Percentiles rank a stretch among this genome's conserved stretches.
Evolutionary conservation across 441 rosid species (phyloP).

Genomic region (Erodium moschatum): DNA sequence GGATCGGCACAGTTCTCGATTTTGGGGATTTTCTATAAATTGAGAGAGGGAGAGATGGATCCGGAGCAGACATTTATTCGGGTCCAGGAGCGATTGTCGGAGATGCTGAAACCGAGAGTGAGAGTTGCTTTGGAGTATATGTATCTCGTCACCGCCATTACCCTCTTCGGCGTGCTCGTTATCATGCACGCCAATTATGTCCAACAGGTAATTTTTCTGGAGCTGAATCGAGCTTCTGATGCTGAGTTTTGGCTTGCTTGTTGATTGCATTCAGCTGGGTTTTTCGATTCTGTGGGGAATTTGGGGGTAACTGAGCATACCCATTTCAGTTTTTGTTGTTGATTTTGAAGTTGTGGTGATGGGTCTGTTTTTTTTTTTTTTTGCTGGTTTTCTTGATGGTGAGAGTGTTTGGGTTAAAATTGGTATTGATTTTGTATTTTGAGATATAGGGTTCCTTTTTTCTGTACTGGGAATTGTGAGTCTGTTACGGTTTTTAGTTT

Average conservation of each 20-base stretch:
- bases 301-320: not conserved
- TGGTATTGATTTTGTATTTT: not conserved
- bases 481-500: not conserved
- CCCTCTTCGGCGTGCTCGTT: conserved; percentile 77
- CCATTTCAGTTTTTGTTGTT: not conserved
- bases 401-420: not conserved
- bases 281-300: not conserved
- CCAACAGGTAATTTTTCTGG: conserved; percentile 50
- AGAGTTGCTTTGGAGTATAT: conserved; percentile 78
- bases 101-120: conserved; percentile 65
- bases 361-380: not conserved
- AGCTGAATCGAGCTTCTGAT: conserved; percentile 1
- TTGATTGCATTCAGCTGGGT: not conserved
- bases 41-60: conserved; percentile 42
- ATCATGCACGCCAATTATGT: conserved; percentile 99
- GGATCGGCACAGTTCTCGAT: not conserved
- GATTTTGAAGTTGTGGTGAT: not conserved
- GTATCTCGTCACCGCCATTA: conserved; percentile 64
- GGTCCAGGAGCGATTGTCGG: conserved; percentile 90
- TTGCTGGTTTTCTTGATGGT: not conserved
- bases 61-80: conserved; percentile 89
- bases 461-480: not conserved
- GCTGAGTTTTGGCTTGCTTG: not conserved
- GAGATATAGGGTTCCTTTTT: not conserved
- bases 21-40: not conserved